Percentiles rank a stretch among this genome's conserved stretches.
Conservation (phyloP, 768 basidiomycete species). For the Galerina marginata region DNA sequence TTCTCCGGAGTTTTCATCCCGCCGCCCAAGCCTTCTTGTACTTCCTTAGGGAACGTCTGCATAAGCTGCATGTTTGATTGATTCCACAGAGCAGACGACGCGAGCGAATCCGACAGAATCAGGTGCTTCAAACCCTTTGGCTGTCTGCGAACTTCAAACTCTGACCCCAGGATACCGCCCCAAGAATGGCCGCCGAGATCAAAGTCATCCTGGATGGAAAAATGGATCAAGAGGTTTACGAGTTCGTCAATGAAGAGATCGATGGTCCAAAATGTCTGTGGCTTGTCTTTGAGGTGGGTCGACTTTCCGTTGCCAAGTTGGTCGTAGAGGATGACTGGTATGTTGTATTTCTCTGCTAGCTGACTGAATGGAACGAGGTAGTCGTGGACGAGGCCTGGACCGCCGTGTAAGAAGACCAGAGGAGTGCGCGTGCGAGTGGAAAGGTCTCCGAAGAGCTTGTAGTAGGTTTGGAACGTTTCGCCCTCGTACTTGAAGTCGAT, state of each 20-base stretch:
- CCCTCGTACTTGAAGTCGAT: constrained; percentile 17
- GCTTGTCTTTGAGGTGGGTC: constrained; percentile 49
- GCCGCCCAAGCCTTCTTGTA: not conserved
- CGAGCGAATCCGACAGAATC: constrained; percentile 35
- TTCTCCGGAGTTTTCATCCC: not conserved
- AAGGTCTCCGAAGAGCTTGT: constrained; percentile 51
- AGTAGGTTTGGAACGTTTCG: constrained; percentile 44
- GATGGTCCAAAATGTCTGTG: constrained; percentile 53
- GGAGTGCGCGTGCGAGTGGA: constrained; percentile 35
- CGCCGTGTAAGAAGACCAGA: constrained; percentile 57
- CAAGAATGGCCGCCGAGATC: constrained; percentile 54
- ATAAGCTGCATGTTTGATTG: not conserved
- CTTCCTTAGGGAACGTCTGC: not conserved
- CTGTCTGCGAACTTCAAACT: constrained; percentile 33
- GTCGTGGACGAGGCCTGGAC: constrained; percentile 50
- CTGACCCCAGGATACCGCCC: constrained; percentile 55
- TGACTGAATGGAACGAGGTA: constrained; percentile 31
- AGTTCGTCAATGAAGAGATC: constrained; percentile 60
- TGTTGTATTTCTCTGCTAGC: constrained; percentile 21
- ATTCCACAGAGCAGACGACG: not conserved
- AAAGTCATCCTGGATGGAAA: constrained; percentile 47
- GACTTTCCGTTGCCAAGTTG: constrained; percentile 60
- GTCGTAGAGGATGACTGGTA: constrained; percentile 61
- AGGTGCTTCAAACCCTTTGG: constrained; percentile 52
- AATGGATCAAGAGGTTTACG: constrained; percentile 46